phyloP scores from a whole-genome alignment of 176 grass and related monocot genomes.

The Avena atlantica region DNA sequence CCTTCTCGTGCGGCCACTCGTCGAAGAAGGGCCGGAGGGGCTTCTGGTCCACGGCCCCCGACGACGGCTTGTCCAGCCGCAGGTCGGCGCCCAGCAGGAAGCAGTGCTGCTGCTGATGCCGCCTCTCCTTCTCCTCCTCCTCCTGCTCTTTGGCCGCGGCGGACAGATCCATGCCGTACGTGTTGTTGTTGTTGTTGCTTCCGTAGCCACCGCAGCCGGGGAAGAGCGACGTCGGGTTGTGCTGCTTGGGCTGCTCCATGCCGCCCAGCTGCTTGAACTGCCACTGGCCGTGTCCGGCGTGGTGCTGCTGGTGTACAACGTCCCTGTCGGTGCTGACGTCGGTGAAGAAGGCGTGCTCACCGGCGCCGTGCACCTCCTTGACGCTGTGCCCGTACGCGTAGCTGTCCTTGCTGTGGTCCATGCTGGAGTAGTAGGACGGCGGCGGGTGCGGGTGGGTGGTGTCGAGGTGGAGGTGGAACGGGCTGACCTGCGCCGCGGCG shows the following conservation, averaged over 20 bases:
- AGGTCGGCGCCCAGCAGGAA: slow-evolving; percentile 82
- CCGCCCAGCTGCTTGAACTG: slow-evolving; percentile 83
- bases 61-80: slow-evolving; percentile 65
- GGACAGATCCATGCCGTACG: slow-evolving; percentile 36
- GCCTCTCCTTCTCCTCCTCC: slow-evolving; percentile 49
- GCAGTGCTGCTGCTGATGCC: slow-evolving; percentile 86
- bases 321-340: slow-evolving; percentile 52
- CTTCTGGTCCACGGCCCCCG: slow-evolving; percentile 41
- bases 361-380: slow-evolving; percentile 61
- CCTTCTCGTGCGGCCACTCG: slow-evolving; percentile 80
- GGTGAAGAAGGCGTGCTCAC: slow-evolving; percentile 84
- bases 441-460: slow-evolving; percentile 58
- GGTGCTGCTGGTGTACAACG: slow-evolving; percentile 41
- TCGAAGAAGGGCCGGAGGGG: slow-evolving; percentile 88
- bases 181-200: slow-evolving; percentile 6
- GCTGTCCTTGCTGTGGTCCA: slow-evolving; percentile 40
- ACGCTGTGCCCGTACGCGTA: slow-evolving; percentile 65
- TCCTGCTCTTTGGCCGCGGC: slow-evolving; percentile 8
- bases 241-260: slow-evolving; percentile 43
- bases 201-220: slow-evolving; percentile 27
- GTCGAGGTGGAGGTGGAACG: slow-evolving; percentile 59
- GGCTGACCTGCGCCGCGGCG: slow-evolving; percentile 40
- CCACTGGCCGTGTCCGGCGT: slow-evolving; percentile 60
- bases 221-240: slow-evolving; percentile 37
- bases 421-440: slow-evolving; percentile 52